phyloP scores from a whole-genome alignment of 345 rosid species.

The Combretum micranthum region DNA sequence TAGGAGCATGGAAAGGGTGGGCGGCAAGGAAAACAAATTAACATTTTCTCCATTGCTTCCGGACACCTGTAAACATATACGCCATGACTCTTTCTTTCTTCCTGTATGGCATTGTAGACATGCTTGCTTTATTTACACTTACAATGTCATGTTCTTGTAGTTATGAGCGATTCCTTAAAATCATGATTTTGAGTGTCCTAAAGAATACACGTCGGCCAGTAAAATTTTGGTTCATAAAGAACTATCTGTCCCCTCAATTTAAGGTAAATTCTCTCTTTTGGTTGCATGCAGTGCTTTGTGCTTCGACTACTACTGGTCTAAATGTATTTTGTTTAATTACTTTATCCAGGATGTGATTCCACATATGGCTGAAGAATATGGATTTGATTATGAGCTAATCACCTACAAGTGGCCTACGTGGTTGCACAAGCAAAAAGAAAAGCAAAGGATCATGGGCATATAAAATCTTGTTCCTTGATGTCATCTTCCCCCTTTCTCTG shows the following conservation, averaged over 20 bases:
- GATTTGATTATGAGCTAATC: conserved; percentile 82
- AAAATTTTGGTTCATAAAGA: conserved; percentile 99
- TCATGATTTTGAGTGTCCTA: conserved; percentile 93
- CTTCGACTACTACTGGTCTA: too few species aligned
- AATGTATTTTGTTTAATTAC: not conserved
- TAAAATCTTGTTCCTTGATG: conserved; percentile 95
- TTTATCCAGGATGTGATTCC: conserved; percentile 85
- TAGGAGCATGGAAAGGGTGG: conserved; percentile 64
- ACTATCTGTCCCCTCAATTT: conserved; percentile 96
- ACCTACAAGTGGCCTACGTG: conserved; percentile 99
- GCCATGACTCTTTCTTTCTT: not conserved
- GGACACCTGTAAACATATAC: conserved; percentile 84
- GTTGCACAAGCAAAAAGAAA: conserved; percentile 99
- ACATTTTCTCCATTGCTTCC: conserved; percentile 93
- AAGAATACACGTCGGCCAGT: conserved; percentile 89
- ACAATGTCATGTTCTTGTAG: conserved; percentile 36
- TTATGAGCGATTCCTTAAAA: conserved; percentile 92
- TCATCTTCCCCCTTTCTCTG: conserved; percentile 91
- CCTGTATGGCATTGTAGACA: not conserved
- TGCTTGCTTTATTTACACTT: not conserved
- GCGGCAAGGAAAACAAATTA: conserved; percentile 72
- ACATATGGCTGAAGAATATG: conserved; percentile 88
- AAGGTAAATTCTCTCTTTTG: conserved; percentile 41
- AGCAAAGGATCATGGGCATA: conserved; percentile 99
- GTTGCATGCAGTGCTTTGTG: too few species aligned